Conservation (phyloP, 257 asterid genomes). For the Marsdenia floribunda region DNA sequence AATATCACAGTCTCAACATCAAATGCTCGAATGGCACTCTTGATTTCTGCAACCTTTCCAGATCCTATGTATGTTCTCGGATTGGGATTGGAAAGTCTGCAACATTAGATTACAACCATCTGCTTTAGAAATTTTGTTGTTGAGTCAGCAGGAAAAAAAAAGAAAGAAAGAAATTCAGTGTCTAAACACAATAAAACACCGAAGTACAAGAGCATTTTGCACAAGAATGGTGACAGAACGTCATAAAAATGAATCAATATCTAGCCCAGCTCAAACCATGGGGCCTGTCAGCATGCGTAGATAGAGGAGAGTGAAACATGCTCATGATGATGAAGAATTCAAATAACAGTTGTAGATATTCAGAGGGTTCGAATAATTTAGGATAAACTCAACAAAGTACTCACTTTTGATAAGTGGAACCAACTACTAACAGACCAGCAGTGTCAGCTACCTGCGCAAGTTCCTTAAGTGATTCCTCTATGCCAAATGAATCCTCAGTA, state of each 20-base stretch:
- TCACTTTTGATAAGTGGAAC: slow-evolving; percentile 87
- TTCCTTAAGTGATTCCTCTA: slow-evolving; percentile 88
- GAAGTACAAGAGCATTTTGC: neutral
- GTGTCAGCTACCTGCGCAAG: slow-evolving; percentile 94
- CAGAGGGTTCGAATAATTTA: slow-evolving; percentile 7
- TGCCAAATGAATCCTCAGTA: slow-evolving; percentile 45
- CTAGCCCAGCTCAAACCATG: neutral
- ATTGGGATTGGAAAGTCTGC: slow-evolving; percentile 74
- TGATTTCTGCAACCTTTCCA: slow-evolving; percentile 92
- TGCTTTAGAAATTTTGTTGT: neutral
- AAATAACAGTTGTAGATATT: neutral
- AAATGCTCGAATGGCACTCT: slow-evolving; percentile 78
- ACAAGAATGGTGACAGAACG: neutral
- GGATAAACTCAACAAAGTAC: slow-evolving; percentile 8
- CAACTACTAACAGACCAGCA: slow-evolving; percentile 87
- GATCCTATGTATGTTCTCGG: slow-evolving; percentile 94
- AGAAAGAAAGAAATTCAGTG: neutral
- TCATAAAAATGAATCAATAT: neutral
- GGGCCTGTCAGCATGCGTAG: neutral
- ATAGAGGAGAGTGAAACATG: neutral
- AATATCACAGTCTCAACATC: slow-evolving; percentile 87
- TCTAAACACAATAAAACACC: neutral
- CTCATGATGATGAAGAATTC: neutral
- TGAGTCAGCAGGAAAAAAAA: too few relatives aligned
- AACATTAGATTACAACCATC: slow-evolving; percentile 23